A percentile compares a stretch with the other conserved stretches of the same genome.
Evolutionary conservation across 345 rosid genomes (phyloP).

Genomic region (Bruguiera sexangula): DNA sequence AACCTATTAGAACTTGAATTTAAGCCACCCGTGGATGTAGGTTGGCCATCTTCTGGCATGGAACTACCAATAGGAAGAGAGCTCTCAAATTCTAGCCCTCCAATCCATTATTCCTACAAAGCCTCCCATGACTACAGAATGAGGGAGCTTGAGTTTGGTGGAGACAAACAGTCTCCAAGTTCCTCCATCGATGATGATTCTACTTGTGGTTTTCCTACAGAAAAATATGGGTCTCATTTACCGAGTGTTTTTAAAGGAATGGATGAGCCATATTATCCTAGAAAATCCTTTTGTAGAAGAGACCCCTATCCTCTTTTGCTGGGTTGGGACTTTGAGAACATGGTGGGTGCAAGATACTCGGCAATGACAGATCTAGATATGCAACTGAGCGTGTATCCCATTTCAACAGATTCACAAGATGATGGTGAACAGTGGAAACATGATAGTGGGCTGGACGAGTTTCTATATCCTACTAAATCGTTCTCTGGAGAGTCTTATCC

Average conservation of each 20-base stretch:
- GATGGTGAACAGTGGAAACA: slow-evolving; percentile 27
- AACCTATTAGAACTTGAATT: slow-evolving; percentile 34
- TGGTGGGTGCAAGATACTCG: slow-evolving; percentile 31
- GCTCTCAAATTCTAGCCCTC: slow-evolving; percentile 29
- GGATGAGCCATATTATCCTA: slow-evolving; percentile 18
- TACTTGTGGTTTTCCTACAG: slow-evolving; percentile 26
- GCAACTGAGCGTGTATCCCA: slow-evolving; percentile 35
- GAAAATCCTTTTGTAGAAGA: slow-evolving; percentile 13
- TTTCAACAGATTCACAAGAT: slow-evolving; percentile 19
- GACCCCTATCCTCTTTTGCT: slow-evolving; percentile 33
- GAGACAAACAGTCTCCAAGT: slow-evolving; percentile 16
- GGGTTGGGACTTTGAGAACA: slow-evolving; percentile 41
- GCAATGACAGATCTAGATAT: slow-evolving; percentile 22
- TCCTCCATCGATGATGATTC: slow-evolving; percentile 24
- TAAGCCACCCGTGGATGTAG: slow-evolving; percentile 24
- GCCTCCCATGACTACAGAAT: slow-evolving; percentile 26
- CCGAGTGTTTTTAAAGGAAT: slow-evolving; percentile 21
- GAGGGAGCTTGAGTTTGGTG: slow-evolving; percentile 26
- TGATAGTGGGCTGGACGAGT: slow-evolving; percentile 19
- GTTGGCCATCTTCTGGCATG: slow-evolving; percentile 28
- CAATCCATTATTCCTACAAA: slow-evolving; percentile 22
- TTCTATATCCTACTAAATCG: too few relatives aligned
- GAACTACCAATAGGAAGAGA: slow-evolving; percentile 27
- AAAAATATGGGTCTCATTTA: slow-evolving; percentile 29
- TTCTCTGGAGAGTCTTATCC: too few relatives aligned